Evolutionary conservation across 176 grass and related monocot genomes (phyloP).

Genomic region (Aechmea fasciata): DNA sequence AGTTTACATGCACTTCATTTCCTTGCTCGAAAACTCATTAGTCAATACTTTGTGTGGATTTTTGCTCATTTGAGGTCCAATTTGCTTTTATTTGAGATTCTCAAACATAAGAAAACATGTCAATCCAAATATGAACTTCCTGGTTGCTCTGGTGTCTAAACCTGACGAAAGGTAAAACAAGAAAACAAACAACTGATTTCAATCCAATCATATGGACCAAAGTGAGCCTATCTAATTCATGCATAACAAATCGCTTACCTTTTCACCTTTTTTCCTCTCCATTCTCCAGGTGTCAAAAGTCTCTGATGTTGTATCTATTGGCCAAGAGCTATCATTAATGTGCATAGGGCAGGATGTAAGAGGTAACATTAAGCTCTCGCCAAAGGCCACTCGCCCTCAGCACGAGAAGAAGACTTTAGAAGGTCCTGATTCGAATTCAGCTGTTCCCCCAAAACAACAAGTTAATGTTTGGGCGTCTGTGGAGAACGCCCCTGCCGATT

Average conservation of each 20-base stretch:
- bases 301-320: constrained; percentile 72
- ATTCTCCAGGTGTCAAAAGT: constrained; percentile 63
- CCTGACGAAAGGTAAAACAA: too few species aligned
- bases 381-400: constrained; percentile 59
- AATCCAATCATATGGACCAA: too few species aligned
- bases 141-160: too few species aligned
- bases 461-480: constrained; percentile 36
- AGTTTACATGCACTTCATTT: too few species aligned
- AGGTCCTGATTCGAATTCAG: constrained; percentile 32
- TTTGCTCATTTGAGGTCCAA: too few species aligned
- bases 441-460: constrained; percentile 33
- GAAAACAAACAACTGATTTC: too few species aligned
- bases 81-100: too few species aligned
- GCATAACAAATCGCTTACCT: constrained; percentile 13
- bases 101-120: too few species aligned
- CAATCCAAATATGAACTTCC: too few species aligned
- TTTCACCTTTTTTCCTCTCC: constrained; percentile 17
- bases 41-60: too few species aligned
- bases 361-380: constrained; percentile 89
- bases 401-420: constrained; percentile 22
- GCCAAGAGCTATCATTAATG: constrained; percentile 64
- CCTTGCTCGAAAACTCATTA: too few species aligned
- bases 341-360: constrained; percentile 85
- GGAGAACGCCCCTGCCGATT: constrained; percentile 32
- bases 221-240: background rate